Base-by-base conservation (phyloP, 768 basidiomycete genomes). In the Suillus tomentosus region DNA sequence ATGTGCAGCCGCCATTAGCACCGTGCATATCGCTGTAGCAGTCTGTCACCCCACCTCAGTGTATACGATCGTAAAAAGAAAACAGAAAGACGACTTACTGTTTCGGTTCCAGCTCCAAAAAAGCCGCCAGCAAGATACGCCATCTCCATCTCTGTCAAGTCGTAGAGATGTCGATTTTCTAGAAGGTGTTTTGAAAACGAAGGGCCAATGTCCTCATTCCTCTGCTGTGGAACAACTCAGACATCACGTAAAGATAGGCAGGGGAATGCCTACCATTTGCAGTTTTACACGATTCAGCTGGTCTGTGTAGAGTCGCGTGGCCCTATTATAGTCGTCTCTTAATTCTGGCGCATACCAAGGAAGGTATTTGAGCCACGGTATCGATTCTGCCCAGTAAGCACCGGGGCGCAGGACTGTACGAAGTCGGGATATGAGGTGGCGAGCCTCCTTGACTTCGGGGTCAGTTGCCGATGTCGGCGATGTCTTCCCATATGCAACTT, bases 101-200 rank as follows among this genome's bases (percentile, higher is more conserved):
- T 86, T 65, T 85, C 85, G 1, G 81, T 80, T 3, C 85, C 85
- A 22, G 85, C 85, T 39, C 84, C 84, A 65, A 85, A 87, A 76
- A 87, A 82, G 40, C 79, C 79, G 0, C 85, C 85, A 1, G 82
- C 83, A 19, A 87, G 77, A 70, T 86, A 86, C 0, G 85, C 80
- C 1, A 79, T 78, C 66, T 87, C 84, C 56, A 80, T 73, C 62
- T 83, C 79, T 14, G 47, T 48, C 47, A 48, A 24, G 47, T 22
- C 47, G 24, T 48, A 48, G 5, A 48, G 22, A 48, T 48, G 22
- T 3, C 6, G 3, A 48, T 48, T 47, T 5, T 47, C 45, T n/a
- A 47, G 45, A 11, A 47, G 11, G 3, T 48, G 3, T 48, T 24
- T 48, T 24, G 47, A 13, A 24, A 48, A 48, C 22, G 47, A 48